Evolutionary conservation across 2,329 filamentous ascomycete genomes (phyloP), one percentile per base, ranked within the genome.

Genomic region (Neophaeococcomyces aloes): DNA sequence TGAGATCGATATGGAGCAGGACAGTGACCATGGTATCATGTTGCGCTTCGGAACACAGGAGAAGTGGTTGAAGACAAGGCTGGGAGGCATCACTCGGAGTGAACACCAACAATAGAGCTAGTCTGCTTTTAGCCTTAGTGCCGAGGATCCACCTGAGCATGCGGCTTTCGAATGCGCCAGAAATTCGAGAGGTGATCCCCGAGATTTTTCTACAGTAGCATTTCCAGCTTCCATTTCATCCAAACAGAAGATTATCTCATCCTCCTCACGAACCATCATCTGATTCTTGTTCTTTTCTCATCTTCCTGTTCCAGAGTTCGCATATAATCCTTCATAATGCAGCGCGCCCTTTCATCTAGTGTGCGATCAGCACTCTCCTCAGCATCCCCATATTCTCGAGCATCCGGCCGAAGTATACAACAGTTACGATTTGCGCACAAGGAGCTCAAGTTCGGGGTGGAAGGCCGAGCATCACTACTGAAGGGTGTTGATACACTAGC

Each of bases 391-490:
- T 65, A 70, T 55, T 67, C 64, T 59, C 65, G 73, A 60, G 63
- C 76, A 75, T 64, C 67, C 36, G 75, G 77, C 58, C 66, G 86
- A 59, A 76, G 70, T 65, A 73, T 86, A 57, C 86, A 94, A 68
- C 89, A 96, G 73, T 79, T 94, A 67, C 79, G 91, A 65, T 98
- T 94, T 66, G 86, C 89, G 56, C 41, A 54, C 34, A 54, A 95
- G 87, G 91, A 98, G 66, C 78, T 98, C 65, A 96, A 94, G 74
- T 98, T 98, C 56, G 91, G 91, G 61, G 89, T 96, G 53, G 91
- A 98, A 66, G 91, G 74, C 58, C 83, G 91, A 64, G 87, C 88
- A 59, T 66, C 86, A 57, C 81, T 98, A 52, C 78, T 98, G 55
- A 81, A 81, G 61, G 91, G 91, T 78, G 88, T 96, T 54, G 91